Evolutionary conservation across 169 alveolate species (phyloP), one percentile per base, ranked within the genome.

Genomic region (Neospora caninum): DNA sequence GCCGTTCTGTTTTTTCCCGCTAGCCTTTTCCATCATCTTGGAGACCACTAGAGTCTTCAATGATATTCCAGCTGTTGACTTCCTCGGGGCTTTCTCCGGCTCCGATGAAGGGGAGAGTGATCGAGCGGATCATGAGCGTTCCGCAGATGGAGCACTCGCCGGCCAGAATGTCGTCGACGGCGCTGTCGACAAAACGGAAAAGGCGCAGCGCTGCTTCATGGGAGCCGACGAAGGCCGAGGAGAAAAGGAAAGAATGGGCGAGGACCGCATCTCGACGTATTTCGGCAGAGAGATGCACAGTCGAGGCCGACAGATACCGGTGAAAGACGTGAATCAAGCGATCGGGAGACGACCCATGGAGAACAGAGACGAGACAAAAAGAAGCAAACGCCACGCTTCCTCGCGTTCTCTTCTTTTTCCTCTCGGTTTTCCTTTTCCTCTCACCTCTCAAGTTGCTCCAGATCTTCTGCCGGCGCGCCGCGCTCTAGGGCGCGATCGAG

Each of bases 61-160:
- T 84, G 92, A 80, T 41, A 58, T 43, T 25, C 88, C 88, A 80
- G 29, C 64, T 39, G 84, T 36, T 31, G 64, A 80, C 1, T 25
- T 80, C 88, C 58, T 80, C 88, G 9, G n/a, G 58, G 22, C 39
- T 41, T 41, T 80, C 88, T 16, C 38, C 88, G 6, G 88, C 31
- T 18, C 49, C 38, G 16, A 80, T 41, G 64, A 80, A 41, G 1
- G 88, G 88, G 53, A 39, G 88, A 20, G 58, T 16, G 22, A 80
- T 41, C 36, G 88, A 38, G n/a, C 39, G 49, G 22, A 87, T 43
- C 92, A 87, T 87, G 80, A 43, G 54, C 10, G 34, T 87, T 4
- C 92, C 92, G 82, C 92, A 87, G 22, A 87, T 54, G 16, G 53
- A 43, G 78, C 92, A 87, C 80, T 87, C 92, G 42, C 25, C 92